phyloP scores from a whole-genome alignment of 257 asterid species.

The Pogostemon cablin region DNA sequence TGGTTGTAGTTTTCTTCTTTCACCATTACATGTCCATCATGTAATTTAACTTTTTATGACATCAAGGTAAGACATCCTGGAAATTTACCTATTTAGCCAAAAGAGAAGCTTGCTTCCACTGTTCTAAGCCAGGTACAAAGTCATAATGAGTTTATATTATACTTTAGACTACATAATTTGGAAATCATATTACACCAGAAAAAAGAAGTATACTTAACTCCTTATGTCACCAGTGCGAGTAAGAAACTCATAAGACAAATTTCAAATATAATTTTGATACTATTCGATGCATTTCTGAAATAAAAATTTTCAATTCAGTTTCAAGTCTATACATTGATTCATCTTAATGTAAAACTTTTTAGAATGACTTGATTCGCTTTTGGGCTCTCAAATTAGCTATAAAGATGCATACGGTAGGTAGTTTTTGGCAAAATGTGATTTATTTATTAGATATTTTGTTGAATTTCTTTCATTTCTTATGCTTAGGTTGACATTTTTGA shows the following conservation, averaged over 20 bases:
- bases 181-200: conserved; percentile 12
- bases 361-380: too few relatives aligned
- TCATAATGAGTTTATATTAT: conserved; percentile 8
- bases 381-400: too few relatives aligned
- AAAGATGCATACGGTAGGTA: too few relatives aligned
- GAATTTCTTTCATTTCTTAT: too few relatives aligned
- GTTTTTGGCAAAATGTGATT: too few relatives aligned
- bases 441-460: too few relatives aligned
- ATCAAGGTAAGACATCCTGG: conserved; percentile 84
- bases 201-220: not conserved
- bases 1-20: conserved; percentile 24
- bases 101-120: conserved; percentile 90
- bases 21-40: conserved; percentile 11
- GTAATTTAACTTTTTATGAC: conserved; percentile 25
- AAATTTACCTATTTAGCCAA: conserved; percentile 89
- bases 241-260: not conserved
- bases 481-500: too few relatives aligned
- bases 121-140: conserved; percentile 87
- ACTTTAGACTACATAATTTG: conserved; percentile 7
- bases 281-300: conserved; percentile 3
- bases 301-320: not conserved
- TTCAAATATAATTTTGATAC: conserved; percentile 7
- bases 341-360: too few relatives aligned
- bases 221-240: conserved; percentile 10
- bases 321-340: not conserved